Base-by-base conservation (phyloP, 1,139 yeast genomes). In the Sugiyamaella japonica region DNA sequence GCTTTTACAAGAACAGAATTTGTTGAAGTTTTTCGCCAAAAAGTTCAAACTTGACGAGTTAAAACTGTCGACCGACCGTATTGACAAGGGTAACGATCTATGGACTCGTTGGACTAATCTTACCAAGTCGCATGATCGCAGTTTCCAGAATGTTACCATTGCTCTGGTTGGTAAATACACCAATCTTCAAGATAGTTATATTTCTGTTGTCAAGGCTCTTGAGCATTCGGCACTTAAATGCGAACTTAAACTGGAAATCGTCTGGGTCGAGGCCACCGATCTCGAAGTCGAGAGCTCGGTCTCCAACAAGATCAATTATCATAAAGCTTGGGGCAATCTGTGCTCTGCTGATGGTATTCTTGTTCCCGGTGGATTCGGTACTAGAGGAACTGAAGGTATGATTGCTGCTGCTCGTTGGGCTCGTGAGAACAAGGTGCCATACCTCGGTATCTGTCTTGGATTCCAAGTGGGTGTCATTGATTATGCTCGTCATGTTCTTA, bases 311-410 rank as follows among this genome's bases (percentile, higher is more conserved):
- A 83, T 86, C 55, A 82, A 83, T 65, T 91, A 87, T 76, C 97
- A 93, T 73, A 85, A 86, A 70, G 97, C 98, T 55, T 95, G 99
- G 99, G 95, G 89, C 67, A 78, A 81, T 64, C 85, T 95, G 63
- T 89, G 97, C 71, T 84, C 88, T 66, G 97, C 99, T 23, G 97
- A 95, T 72, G 99, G 99, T 73, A 88, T 95, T 61, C 80, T 95
- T 60, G 97, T 95, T 56, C 99, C 99, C 41, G 99, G 99, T 68
- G 99, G 99, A 1, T 95, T 95, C 69, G 99, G 99, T 59, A 76
- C 84, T 53, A 86, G 99, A 73, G 99, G 99, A 74, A 89, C 90
- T 59, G 98, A 93, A 76, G 99, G 99, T 67, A 95, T 95, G 99
- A 78, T 95, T 71, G 78, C 90, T 36, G 99, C 98, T 59, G 96